Evolutionary conservation across 768 basidiomycete species (phyloP).

Genomic region (Suillus cothurnatus): DNA sequence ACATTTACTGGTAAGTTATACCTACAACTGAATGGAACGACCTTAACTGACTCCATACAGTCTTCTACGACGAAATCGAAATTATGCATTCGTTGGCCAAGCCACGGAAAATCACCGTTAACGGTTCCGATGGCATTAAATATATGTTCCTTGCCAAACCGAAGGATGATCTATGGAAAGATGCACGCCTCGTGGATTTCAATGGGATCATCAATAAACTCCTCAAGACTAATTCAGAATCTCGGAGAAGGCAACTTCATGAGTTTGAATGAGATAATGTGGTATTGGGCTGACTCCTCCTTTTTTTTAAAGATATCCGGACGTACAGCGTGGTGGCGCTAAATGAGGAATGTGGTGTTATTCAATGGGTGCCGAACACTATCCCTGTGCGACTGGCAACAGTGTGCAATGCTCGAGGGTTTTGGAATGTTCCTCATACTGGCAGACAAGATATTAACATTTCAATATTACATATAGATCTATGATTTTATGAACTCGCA

Average conservation of each 20-base stretch:
- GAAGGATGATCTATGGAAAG: constrained; percentile 96
- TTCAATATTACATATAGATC: constrained; percentile 44
- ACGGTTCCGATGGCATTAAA: constrained; percentile 76
- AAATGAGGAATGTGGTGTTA: constrained; percentile 96
- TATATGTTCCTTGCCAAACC: constrained; percentile 97
- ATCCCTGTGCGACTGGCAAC: constrained; percentile 78
- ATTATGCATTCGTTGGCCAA: constrained; percentile 91
- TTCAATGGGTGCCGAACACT: constrained; percentile 98
- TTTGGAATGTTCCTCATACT: no score
- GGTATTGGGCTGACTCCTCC: background rate
- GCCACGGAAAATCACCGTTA: constrained; percentile 88
- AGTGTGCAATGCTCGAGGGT: no score
- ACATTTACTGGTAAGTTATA: constrained; percentile 72
- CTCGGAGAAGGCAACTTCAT: constrained; percentile 89
- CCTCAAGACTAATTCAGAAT: constrained; percentile 91
- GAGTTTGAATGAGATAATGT: constrained; percentile 31
- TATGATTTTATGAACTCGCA: constrained; percentile 81
- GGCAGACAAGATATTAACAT: no score
- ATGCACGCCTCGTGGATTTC: constrained; percentile 97
- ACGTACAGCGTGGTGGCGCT: constrained; percentile 99
- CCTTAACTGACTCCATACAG: constrained; percentile 39
- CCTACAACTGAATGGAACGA: background rate
- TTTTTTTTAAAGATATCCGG: constrained; percentile 74
- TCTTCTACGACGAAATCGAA: constrained; percentile 79
- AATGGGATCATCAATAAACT: constrained; percentile 97